Evolutionary conservation across 106 monocot species (phyloP), one percentile per base, ranked within the genome.

Genomic region (Allium fistulosum): DNA sequence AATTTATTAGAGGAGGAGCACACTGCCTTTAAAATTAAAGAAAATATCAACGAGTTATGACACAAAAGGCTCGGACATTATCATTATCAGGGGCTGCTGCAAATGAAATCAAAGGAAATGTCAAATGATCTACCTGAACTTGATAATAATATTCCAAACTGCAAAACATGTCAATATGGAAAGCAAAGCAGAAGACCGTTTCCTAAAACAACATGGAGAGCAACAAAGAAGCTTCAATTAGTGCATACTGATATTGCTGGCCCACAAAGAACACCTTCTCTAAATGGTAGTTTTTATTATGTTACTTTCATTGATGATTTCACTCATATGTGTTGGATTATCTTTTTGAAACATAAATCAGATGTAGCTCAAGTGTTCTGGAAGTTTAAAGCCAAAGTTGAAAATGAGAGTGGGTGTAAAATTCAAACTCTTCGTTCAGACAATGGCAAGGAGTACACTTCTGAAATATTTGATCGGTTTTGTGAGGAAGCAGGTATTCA

Each of bases 271-370:
- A n/a, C n/a, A n/a, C n/a, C n/a, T n/a, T n/a, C n/a, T n/a, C n/a
- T n/a, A n/a, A n/a, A n/a, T n/a, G n/a, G n/a, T n/a, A n/a, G n/a
- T n/a, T n/a, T n/a, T n/a, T n/a, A n/a, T n/a, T n/a, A n/a, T n/a
- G n/a, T n/a, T n/a, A 18, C 50, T 8, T 66, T 66, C 18, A 50
- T 66, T 51, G 50, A 66, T 66, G 48, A 66, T 66, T 66, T 66
- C 17, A 66, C 51, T 2, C 12, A 15, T 27, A 16, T 65, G 65
- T 28, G 28, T 3, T 14, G 37, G 55, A 46, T 69, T 69, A 55
- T 69, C 22, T 69, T 70, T 57, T 70, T 70, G 37, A 70, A 58
- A 15, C 55, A 28, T 15, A 70, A 55, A 46, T 70, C 15, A 70
- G 6, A 58, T 17, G 70, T 70, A 17, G 70, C 53, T 37, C 10